These are phyloP conservation scores for Canariomyces notabilis DNA, from an alignment of 2,329 filamentous ascomycete genomes.

Conservation along the genomic window DNA sequence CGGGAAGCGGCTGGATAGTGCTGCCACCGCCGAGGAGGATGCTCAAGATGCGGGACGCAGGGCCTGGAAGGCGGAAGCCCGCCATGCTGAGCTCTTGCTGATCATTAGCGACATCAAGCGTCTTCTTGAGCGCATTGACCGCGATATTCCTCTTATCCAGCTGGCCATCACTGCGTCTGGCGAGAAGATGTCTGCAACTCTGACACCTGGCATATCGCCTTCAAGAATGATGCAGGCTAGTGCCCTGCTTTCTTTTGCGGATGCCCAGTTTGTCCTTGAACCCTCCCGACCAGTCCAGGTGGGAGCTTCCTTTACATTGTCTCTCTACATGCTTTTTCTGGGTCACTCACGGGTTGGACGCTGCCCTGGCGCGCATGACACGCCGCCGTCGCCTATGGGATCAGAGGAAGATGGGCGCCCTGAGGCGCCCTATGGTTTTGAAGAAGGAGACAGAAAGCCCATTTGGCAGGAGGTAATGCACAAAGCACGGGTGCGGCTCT, in stretches of 20 bases:
- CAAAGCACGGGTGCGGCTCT: constrained; percentile 79
- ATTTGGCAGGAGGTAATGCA: constrained; percentile 97
- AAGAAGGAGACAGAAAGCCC: constrained; percentile 56
- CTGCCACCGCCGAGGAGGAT: constrained; percentile 59
- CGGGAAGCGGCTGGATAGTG: constrained; percentile 67
- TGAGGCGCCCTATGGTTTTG: constrained; percentile 42
- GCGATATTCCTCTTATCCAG: constrained; percentile 86
- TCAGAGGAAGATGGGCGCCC: constrained; percentile 30
- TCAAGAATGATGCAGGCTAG: constrained; percentile 89
- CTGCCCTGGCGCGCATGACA: not conserved
- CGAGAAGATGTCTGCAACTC: constrained; percentile 72
- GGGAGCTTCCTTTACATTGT: constrained; percentile 79
- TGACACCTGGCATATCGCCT: constrained; percentile 80
- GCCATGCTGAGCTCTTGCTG: constrained; percentile 58
- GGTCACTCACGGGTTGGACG: constrained; percentile 51
- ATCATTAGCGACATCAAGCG: constrained; percentile 72
- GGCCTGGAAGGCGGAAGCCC: constrained; percentile 48
- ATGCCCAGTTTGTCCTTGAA: constrained; percentile 70
- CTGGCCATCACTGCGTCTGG: constrained; percentile 92
- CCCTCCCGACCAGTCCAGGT: constrained; percentile 67
- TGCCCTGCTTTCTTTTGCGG: constrained; percentile 80
- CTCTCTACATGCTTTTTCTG: constrained; percentile 91
- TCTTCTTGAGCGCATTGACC: constrained; percentile 75
- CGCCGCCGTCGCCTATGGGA: not conserved
- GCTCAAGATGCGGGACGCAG: constrained; percentile 39